A percentile compares a stretch with the other conserved stretches of the same genome.
Conservation (phyloP, 2,329 filamentous ascomycete genomes). For the Trichoderma sp. region DNA sequence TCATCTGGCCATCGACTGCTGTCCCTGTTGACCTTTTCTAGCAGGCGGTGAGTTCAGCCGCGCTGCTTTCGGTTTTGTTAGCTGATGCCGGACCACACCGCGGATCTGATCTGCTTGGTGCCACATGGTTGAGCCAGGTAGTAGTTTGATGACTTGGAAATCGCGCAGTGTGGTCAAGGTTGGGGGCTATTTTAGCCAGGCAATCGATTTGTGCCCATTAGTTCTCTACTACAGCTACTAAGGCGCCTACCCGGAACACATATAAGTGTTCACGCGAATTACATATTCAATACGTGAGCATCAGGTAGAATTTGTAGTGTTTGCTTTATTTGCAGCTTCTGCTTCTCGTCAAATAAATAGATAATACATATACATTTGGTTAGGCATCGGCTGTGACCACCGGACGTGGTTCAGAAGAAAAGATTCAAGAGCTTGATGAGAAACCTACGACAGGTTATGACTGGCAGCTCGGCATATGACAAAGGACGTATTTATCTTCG, state of each 20-base stretch:
- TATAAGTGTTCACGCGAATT: background rate
- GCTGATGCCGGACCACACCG: background rate
- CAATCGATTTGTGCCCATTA: background rate
- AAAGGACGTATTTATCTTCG: too few species aligned
- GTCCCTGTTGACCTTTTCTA: background rate
- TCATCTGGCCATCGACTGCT: background rate
- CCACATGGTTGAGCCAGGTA: background rate
- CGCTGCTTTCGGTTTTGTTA: background rate
- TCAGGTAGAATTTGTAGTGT: background rate
- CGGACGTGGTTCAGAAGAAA: too few species aligned
- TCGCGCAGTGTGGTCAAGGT: background rate
- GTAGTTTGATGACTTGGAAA: background rate
- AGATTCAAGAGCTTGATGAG: too few species aligned
- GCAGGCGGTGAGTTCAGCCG: background rate
- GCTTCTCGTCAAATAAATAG: too few species aligned
- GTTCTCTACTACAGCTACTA: background rate
- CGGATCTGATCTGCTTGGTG: background rate
- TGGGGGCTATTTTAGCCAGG: background rate
- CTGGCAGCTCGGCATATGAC: too few species aligned
- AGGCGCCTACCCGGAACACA: background rate
- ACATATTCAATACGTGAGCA: background rate
- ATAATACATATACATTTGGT: too few species aligned
- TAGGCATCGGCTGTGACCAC: too few species aligned
- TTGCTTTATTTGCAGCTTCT: background rate
- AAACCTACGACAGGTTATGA: too few species aligned